phyloP scores from a whole-genome alignment of 495 filamentous ascomycete genomes.

The Ascobolus immersus region DNA sequence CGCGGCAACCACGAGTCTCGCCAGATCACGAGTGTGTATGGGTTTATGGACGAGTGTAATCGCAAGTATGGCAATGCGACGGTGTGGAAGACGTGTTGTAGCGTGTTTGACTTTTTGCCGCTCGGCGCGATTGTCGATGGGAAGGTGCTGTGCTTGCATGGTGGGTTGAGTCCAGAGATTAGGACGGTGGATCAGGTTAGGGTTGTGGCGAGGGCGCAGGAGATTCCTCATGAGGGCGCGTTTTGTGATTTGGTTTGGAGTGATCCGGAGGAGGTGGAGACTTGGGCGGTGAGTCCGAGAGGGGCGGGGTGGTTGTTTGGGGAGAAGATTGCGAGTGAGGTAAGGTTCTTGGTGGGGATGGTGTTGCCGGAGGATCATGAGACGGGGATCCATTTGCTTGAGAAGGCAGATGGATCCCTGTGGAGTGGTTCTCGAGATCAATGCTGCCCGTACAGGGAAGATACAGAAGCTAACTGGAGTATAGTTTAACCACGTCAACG shows the following conservation, averaged over 20 bases:
- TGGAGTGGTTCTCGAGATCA: too few species aligned
- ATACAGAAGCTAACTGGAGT: too few species aligned
- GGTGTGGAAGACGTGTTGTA: constrained; percentile 97
- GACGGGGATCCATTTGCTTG: neutral
- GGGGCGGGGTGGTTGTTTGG: constrained; percentile 96
- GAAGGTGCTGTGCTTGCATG: constrained; percentile 88
- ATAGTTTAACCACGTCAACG: constrained; percentile 95
- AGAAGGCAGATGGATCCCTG: too few species aligned
- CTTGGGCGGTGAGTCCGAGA: constrained; percentile 84
- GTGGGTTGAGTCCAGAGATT: constrained; percentile 89
- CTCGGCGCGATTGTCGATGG: constrained; percentile 92
- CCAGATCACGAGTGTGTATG: constrained; percentile 96
- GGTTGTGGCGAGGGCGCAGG: constrained; percentile 89
- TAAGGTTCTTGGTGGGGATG: constrained; percentile 11
- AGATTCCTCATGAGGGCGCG: constrained; percentile 93
- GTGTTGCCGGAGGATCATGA: neutral
- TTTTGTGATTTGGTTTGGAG: constrained; percentile 98
- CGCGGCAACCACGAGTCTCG: constrained; percentile 94
- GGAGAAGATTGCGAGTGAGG: constrained; percentile 82
- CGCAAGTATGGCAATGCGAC: constrained; percentile 95
- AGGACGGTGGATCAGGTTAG: constrained; percentile 85
- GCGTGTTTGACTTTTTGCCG: constrained; percentile 95
- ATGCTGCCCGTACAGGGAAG: too few species aligned
- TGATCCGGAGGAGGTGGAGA: constrained; percentile 87
- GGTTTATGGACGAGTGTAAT: constrained; percentile 96